Evolutionary conservation across 257 asterid species (phyloP).

Genomic region (Solanum arcanum): DNA sequence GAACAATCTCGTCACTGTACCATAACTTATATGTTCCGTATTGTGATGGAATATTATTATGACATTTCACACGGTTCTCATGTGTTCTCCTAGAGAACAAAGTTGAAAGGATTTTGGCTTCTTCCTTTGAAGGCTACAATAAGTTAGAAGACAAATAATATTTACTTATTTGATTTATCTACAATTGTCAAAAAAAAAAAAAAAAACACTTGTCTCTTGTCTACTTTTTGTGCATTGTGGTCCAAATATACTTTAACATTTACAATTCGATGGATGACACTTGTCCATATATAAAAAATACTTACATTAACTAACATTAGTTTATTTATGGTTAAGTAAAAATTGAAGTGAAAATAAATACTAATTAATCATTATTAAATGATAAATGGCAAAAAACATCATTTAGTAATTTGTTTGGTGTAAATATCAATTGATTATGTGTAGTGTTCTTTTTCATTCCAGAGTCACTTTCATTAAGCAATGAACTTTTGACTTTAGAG

Average conservation of each 20-base stretch:
- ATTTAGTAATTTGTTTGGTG: not conserved
- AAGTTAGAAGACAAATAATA: not conserved
- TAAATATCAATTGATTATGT: not conserved
- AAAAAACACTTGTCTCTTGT: not conserved
- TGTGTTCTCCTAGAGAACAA: not conserved
- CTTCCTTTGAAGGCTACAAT: not conserved
- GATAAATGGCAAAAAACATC: not conserved
- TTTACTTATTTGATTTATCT: not conserved
- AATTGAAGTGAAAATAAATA: not conserved
- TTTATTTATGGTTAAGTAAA: not conserved
- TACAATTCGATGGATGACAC: not conserved
- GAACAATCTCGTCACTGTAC: too few relatives aligned
- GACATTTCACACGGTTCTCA: not conserved
- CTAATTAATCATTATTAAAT: not conserved
- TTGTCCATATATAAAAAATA: not conserved
- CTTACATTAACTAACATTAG: not conserved
- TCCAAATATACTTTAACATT: not conserved
- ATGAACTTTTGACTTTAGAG: not conserved
- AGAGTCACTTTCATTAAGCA: not conserved
- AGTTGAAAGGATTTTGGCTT: not conserved
- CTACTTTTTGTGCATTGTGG: not conserved
- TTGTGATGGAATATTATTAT: not conserved
- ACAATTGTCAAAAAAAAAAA: not conserved
- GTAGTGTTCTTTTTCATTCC: not conserved
- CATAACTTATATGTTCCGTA: not conserved